phyloP scores from a whole-genome alignment of 2,329 filamentous ascomycete species.

The Diaporthe sp. region DNA sequence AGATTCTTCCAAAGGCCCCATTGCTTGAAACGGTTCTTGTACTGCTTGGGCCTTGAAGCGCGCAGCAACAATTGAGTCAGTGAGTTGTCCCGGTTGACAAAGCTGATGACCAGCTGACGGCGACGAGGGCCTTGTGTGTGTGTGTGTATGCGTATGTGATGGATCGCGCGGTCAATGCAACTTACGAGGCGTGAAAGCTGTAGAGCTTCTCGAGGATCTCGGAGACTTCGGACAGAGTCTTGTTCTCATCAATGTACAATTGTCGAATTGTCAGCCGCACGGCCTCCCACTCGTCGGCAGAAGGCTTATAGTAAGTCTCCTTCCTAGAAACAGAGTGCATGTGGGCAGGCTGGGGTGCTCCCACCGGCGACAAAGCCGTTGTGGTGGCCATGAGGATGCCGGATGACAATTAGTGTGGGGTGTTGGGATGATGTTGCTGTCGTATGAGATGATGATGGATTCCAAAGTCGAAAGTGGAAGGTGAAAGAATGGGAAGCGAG shows the following conservation, averaged over 20 bases:
- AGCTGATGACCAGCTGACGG: neutral
- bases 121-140: neutral
- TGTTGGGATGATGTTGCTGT: slow-evolving; percentile 19
- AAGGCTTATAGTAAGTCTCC: slow-evolving; percentile 26
- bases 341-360: neutral
- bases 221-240: slow-evolving; percentile 32
- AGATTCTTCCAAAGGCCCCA: slow-evolving; percentile 41
- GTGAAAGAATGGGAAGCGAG: slow-evolving; percentile 37
- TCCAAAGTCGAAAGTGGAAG: slow-evolving; percentile 23
- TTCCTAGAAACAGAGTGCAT: slow-evolving; percentile 6
- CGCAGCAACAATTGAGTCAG: slow-evolving; percentile 12
- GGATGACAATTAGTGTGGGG: neutral
- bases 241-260: slow-evolving; percentile 40
- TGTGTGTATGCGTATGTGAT: neutral
- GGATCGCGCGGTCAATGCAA: slow-evolving; percentile 23
- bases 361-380: neutral
- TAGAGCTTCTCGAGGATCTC: slow-evolving; percentile 8
- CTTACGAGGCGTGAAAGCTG: slow-evolving; percentile 38
- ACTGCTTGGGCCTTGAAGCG: slow-evolving; percentile 37
- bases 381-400: slow-evolving; percentile 11
- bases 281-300: slow-evolving; percentile 32
- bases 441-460: slow-evolving; percentile 12
- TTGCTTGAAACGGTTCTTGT: slow-evolving; percentile 39
- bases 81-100: neutral
- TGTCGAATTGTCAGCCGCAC: slow-evolving; percentile 35